Conservation (phyloP, 768 basidiomycete species). For the Rhodotorula kratochvilovae region DNA sequence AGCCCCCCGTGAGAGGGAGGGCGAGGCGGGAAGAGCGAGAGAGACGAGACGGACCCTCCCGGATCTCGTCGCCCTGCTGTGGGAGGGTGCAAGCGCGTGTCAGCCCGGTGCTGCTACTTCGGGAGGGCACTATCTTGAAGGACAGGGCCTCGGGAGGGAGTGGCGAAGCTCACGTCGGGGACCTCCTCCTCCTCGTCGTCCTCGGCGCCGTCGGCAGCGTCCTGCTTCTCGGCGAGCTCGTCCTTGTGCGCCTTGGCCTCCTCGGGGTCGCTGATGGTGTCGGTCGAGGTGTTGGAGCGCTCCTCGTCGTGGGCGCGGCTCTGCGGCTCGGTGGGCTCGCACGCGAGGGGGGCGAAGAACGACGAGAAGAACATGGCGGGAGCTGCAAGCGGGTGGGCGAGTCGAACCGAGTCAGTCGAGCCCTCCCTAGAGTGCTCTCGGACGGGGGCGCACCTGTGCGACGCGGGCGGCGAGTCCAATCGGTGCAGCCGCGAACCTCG, state of each 20-base stretch:
- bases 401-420: too few species aligned
- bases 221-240: slow-evolving; percentile 3
- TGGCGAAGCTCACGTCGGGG: neutral
- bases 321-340: neutral
- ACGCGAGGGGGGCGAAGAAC: neutral
- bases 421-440: too few species aligned
- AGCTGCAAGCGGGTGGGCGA: neutral
- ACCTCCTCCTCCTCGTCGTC: slow-evolving; percentile 34
- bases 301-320: slow-evolving; percentile 2
- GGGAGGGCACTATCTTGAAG: too few species aligned
- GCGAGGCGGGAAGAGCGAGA: neutral
- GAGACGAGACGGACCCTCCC: slow-evolving; percentile 15
- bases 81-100: neutral
- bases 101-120: too few species aligned
- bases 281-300: neutral
- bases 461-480: too few species aligned
- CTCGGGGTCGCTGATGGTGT: slow-evolving; percentile 1
- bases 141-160: too few species aligned
- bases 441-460: too few species aligned
- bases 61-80: slow-evolving; percentile 34
- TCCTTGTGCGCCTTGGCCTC: slow-evolving; percentile 10
- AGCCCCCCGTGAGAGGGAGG: neutral
- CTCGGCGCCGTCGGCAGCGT: slow-evolving; percentile 10
- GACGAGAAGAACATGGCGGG: neutral
- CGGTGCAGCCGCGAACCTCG: too few species aligned